Percentiles rank a stretch among this genome's conserved stretches.
Conservation (phyloP, 2,329 filamentous ascomycete genomes). For the Cytospora schulzeri region DNA sequence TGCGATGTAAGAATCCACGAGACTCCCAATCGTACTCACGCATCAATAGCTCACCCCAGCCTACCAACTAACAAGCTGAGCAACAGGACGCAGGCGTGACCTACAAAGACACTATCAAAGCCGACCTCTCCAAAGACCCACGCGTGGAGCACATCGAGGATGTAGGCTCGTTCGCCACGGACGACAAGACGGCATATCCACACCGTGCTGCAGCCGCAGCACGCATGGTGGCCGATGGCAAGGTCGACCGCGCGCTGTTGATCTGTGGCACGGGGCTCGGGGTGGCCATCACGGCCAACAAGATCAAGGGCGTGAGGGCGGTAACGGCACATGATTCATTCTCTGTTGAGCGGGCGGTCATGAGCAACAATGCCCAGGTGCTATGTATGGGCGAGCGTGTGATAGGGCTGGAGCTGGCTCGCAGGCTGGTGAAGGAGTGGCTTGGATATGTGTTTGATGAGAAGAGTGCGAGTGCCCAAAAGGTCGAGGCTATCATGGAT, state of each 20-base stretch:
- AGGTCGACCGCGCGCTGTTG: slow-evolving; percentile 75
- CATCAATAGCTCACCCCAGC: not conserved
- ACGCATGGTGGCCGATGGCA: slow-evolving; percentile 59
- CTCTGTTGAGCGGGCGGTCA: slow-evolving; percentile 75
- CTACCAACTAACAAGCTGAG: not conserved
- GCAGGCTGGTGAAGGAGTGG: slow-evolving; percentile 79
- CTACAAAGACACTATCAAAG: slow-evolving; percentile 80
- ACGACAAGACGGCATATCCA: slow-evolving; percentile 81
- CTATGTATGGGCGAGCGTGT: slow-evolving; percentile 85
- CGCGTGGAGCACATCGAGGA: slow-evolving; percentile 71
- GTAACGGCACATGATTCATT: slow-evolving; percentile 89
- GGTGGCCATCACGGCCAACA: slow-evolving; percentile 88
- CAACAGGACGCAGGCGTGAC: slow-evolving; percentile 68
- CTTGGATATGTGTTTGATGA: slow-evolving; percentile 77
- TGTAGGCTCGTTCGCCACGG: slow-evolving; percentile 66
- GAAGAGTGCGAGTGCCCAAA: slow-evolving; percentile 59
- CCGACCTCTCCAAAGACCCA: slow-evolving; percentile 67
- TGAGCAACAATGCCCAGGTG: slow-evolving; percentile 87
- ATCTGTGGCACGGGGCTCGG: slow-evolving; percentile 88
- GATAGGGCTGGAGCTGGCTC: slow-evolving; percentile 77
- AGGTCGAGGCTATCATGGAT: slow-evolving; percentile 45
- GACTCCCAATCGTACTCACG: not conserved
- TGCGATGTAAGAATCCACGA: slow-evolving; percentile 50
- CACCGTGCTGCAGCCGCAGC: slow-evolving; percentile 76
- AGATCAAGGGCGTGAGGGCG: slow-evolving; percentile 80